Percentiles rank a stretch among this genome's conserved stretches.
Evolutionary conservation across 495 filamentous ascomycete species (phyloP).

Genomic region (Bombardia bombarda): DNA sequence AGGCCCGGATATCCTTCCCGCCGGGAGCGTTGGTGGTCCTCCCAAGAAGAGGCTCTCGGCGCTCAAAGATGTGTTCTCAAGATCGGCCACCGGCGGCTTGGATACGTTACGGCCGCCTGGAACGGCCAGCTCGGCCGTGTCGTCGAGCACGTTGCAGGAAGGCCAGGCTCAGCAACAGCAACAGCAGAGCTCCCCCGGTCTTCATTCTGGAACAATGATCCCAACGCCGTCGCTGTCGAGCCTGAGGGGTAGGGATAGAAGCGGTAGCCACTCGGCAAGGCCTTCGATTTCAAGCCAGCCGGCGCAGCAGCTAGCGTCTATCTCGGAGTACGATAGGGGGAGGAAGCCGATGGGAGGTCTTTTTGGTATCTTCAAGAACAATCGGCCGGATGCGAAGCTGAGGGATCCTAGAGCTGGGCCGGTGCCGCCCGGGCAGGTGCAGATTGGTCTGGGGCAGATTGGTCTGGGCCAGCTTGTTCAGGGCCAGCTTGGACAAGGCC

Average conservation of each 20-base stretch:
- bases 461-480: constrained; percentile 6
- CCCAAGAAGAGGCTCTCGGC: constrained; percentile 29
- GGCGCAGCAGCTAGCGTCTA: neutral
- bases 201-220: neutral
- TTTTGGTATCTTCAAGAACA: constrained; percentile 22
- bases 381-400: neutral
- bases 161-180: constrained; percentile 1
- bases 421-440: constrained; percentile 1
- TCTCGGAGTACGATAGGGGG: constrained; percentile 5
- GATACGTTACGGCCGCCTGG: neutral
- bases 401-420: neutral
- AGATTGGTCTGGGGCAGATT: constrained; percentile 3
- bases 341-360: constrained; percentile 18
- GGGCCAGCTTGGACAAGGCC: constrained; percentile 2
- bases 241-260: constrained; percentile 3
- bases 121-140: constrained; percentile 1
- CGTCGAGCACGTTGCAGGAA: constrained; percentile 8
- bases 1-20: too few species aligned
- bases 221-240: too few species aligned
- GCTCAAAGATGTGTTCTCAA: constrained; percentile 18
- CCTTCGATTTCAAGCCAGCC: neutral
- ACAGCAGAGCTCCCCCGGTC: neutral
- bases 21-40: constrained; percentile 6
- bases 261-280: constrained; percentile 5
- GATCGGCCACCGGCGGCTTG: neutral